Percentiles rank a stretch among this genome's conserved stretches.
phyloP scores from a whole-genome alignment of 2,329 filamentous ascomycete genomes.

The Plectosphaerella sp. region DNA sequence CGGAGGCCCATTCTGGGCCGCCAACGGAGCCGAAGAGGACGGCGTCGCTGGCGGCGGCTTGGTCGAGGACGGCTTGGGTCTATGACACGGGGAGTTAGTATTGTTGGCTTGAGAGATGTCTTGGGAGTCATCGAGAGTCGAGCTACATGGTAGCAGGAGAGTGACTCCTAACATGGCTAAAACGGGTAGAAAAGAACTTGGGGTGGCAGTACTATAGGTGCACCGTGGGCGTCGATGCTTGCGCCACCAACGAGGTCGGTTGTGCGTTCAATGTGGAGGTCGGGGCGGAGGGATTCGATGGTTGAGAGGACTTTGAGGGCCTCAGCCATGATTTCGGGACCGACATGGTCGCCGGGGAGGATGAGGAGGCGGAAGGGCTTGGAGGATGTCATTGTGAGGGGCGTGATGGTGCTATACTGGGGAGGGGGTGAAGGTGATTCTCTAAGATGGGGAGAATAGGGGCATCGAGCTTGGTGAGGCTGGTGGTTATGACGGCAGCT shows the following conservation, averaged over 20 bases:
- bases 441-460: too few relatives aligned
- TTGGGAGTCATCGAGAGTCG: too few relatives aligned
- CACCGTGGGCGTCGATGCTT: slow-evolving; percentile 38
- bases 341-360: slow-evolving; percentile 40
- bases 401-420: not conserved
- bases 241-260: slow-evolving; percentile 64
- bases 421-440: not conserved
- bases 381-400: not conserved
- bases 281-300: slow-evolving; percentile 24
- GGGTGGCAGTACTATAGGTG: slow-evolving; percentile 37
- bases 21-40: slow-evolving; percentile 43
- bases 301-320: slow-evolving; percentile 41
- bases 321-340: slow-evolving; percentile 53
- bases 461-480: too few relatives aligned
- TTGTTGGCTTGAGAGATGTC: too few relatives aligned
- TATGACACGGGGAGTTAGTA: too few relatives aligned
- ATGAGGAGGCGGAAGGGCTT: slow-evolving; percentile 27
- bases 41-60: slow-evolving; percentile 38
- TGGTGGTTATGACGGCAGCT: too few relatives aligned
- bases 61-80: too few relatives aligned
- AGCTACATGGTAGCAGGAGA: too few relatives aligned
- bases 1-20: slow-evolving; percentile 40
- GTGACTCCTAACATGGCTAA: too few relatives aligned
- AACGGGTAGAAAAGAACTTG: too few relatives aligned
- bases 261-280: slow-evolving; percentile 26